Percentiles rank a stretch among this genome's conserved stretches.
These are phyloP conservation scores for Asterella californica DNA, from an alignment of 225 moss, liverwort and hornwort species.

Conservation along the genomic window DNA sequence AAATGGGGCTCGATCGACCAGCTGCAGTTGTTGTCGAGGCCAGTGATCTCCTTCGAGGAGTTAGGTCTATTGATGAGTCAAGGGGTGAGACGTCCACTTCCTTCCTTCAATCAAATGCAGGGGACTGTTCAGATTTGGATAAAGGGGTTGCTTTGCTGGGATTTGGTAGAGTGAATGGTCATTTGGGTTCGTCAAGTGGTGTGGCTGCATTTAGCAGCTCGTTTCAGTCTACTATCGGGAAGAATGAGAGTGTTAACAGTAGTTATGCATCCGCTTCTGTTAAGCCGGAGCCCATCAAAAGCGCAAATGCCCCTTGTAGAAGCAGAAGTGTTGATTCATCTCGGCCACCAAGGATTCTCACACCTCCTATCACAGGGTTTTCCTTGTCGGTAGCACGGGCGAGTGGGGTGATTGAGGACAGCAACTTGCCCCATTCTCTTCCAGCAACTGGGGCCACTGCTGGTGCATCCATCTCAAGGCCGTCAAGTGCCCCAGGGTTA, in stretches of 20 bases:
- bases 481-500: conserved; percentile 79
- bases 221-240: conserved; percentile 31
- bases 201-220: conserved; percentile 33
- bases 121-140: conserved; percentile 44
- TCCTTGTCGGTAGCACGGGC: conserved; percentile 33
- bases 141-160: conserved; percentile 26
- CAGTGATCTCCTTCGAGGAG: conserved; percentile 17
- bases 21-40: conserved; percentile 28
- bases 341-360: conserved; percentile 70
- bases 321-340: conserved; percentile 77
- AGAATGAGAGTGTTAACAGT: conserved; percentile 27
- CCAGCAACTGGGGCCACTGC: conserved; percentile 42
- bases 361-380: conserved; percentile 51
- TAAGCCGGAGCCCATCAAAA: conserved; percentile 51
- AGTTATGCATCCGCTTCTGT: conserved; percentile 41
- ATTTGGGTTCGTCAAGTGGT: conserved; percentile 46
- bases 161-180: conserved; percentile 40
- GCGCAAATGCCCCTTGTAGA: conserved; percentile 47
- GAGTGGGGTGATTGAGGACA: conserved; percentile 53
- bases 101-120: conserved; percentile 43
- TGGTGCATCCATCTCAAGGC: conserved; percentile 52
- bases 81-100: conserved; percentile 50
- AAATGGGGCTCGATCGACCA: conserved; percentile 75
- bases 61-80: conserved; percentile 43
- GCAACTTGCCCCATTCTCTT: conserved; percentile 51